Conservation (phyloP, 2,329 filamentous ascomycete species). For the Ascochyta fabae region DNA sequence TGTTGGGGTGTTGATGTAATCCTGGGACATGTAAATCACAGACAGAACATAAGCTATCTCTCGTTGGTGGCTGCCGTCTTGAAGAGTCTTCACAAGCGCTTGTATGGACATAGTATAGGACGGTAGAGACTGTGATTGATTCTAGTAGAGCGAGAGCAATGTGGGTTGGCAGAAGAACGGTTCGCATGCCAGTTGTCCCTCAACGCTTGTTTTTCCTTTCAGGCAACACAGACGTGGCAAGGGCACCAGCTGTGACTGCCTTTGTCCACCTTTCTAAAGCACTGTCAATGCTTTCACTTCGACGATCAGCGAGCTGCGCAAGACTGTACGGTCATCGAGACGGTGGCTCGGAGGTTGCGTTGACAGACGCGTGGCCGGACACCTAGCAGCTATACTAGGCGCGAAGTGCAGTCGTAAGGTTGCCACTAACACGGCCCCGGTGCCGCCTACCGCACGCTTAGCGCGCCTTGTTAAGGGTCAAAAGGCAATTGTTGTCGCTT, state of each 20-base stretch:
- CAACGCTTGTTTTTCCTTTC: neutral
- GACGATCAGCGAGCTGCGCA: neutral
- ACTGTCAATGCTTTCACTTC: neutral
- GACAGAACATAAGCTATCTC: too few species aligned
- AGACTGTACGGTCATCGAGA: neutral
- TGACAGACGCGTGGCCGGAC: conserved; percentile 1
- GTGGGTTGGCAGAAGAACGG: neutral
- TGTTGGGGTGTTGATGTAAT: too few species aligned
- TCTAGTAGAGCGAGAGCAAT: neutral
- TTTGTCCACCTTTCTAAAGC: neutral
- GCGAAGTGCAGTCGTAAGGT: neutral
- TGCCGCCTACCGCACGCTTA: neutral
- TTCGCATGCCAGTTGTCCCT: neutral
- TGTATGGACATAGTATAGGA: neutral
- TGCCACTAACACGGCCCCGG: neutral
- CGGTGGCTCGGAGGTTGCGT: neutral
- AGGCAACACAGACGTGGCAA: neutral
- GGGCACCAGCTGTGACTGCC: neutral
- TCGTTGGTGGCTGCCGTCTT: too few species aligned
- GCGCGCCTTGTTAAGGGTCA: conserved; percentile 2
- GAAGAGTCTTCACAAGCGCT: neutral
- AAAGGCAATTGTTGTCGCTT: conserved; percentile 7
- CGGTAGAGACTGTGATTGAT: conserved; percentile 8
- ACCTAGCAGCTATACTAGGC: neutral
- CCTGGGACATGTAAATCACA: too few species aligned